phyloP scores from a whole-genome alignment of 208 protist genomes.

The Leishmania mexicana region DNA sequence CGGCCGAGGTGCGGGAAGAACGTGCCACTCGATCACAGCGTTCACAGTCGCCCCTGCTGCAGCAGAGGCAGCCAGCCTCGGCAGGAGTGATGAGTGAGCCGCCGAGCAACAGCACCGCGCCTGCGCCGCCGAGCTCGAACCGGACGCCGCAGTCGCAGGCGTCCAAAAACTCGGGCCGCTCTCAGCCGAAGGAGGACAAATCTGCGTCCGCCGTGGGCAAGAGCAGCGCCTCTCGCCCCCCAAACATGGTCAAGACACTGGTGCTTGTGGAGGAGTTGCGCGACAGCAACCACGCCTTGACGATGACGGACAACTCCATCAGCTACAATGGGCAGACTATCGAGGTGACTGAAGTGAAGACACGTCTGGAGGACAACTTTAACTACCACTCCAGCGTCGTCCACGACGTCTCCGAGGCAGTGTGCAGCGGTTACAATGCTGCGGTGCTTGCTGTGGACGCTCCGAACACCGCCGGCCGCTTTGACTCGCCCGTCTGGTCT shows the following conservation, averaged over 20 bases:
- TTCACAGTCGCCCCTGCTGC: not conserved
- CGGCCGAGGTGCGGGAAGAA: not conserved
- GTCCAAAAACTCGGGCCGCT: not conserved
- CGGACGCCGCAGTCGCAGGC: constrained; percentile 11
- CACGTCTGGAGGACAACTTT: constrained; percentile 51
- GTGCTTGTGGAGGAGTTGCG: constrained; percentile 62
- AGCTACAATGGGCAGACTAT: constrained; percentile 39
- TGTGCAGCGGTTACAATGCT: constrained; percentile 70
- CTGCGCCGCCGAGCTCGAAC: not conserved
- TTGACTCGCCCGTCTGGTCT: constrained; percentile 73
- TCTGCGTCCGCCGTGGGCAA: not conserved
- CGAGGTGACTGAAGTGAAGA: constrained; percentile 59
- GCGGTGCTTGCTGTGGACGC: constrained; percentile 69
- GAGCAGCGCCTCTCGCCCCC: constrained; percentile 2
- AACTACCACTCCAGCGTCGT: constrained; percentile 65
- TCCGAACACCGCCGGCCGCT: constrained; percentile 51
- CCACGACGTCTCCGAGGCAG: constrained; percentile 47
- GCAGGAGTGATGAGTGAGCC: not conserved
- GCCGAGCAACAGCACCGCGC: not conserved
- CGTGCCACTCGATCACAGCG: not conserved
- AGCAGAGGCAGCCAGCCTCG: not conserved
- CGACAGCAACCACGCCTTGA: constrained; percentile 40
- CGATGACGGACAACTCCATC: constrained; percentile 32
- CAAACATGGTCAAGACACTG: constrained; percentile 65
- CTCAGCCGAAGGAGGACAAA: constrained; percentile 8